Evolutionary conservation across 148 eudicot genomes (phyloP).

Genomic region (Cornus controversa): DNA sequence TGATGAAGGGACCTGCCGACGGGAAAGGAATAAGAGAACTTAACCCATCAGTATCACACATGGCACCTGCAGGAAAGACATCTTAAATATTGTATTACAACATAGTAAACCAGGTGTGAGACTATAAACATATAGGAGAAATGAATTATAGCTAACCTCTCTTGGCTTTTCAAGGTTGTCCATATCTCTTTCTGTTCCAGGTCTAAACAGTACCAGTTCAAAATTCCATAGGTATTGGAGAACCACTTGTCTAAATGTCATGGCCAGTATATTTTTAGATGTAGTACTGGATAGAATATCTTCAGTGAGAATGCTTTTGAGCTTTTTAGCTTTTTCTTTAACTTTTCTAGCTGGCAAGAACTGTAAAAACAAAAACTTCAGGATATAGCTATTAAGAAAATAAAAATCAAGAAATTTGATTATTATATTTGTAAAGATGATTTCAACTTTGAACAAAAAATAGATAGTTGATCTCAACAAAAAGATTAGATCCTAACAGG

Average conservation of each 20-base stretch:
- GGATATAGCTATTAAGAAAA: background rate
- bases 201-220: conserved; percentile 59
- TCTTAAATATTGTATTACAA: conserved; percentile 38
- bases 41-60: conserved; percentile 58
- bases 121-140: conserved; percentile 8
- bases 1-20: conserved; percentile 80
- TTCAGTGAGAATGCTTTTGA: conserved; percentile 44
- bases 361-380: conserved; percentile 35
- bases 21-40: conserved; percentile 73
- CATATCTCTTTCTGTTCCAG: conserved; percentile 81
- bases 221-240: conserved; percentile 71
- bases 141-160: conserved; percentile 51
- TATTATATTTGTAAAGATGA: background rate
- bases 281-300: conserved; percentile 48
- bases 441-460: background rate
- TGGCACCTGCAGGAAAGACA: conserved; percentile 66
- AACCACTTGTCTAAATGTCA: conserved; percentile 97
- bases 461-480: background rate
- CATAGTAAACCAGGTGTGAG: conserved; percentile 15
- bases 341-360: conserved; percentile 84
- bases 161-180: conserved; percentile 69
- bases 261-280: conserved; percentile 67
- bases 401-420: background rate
- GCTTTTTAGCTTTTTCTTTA: conserved; percentile 70
- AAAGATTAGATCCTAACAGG: background rate